Conservation (phyloP, 345 rosid species). For the Eucalyptus caleyi region DNA sequence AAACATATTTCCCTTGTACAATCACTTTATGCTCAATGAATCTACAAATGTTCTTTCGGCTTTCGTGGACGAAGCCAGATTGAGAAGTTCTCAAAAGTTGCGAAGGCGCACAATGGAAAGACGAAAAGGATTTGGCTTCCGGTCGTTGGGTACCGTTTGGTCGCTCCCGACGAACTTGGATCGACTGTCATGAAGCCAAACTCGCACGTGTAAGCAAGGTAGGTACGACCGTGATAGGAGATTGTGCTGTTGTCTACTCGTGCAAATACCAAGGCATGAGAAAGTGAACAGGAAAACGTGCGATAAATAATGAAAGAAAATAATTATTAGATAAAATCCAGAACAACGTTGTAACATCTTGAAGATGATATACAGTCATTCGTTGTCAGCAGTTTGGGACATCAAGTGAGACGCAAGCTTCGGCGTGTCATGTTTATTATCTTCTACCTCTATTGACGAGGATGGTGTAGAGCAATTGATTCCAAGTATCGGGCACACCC, state of each 20-base stretch:
- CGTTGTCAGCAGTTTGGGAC: neutral
- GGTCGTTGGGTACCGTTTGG: neutral
- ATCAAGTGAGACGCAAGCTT: no score
- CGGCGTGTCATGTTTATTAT: neutral
- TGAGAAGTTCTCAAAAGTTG: neutral
- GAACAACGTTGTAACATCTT: neutral
- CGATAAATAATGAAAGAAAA: neutral
- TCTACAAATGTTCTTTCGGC: neutral
- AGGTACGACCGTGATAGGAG: neutral
- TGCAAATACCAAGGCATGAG: neutral
- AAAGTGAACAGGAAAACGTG: neutral
- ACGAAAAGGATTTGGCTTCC: neutral
- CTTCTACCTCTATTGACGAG: neutral
- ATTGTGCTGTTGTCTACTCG: neutral
- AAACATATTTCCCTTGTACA: neutral
- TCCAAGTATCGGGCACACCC: conserved; percentile 37
- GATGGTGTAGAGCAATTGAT: conserved; percentile 12
- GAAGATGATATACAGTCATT: neutral
- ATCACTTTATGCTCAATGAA: neutral
- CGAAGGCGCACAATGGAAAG: neutral
- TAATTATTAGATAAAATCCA: neutral
- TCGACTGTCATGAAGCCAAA: neutral
- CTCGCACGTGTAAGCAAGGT: neutral
- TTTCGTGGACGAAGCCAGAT: neutral
- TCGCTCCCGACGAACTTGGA: neutral